These are phyloP conservation scores for Colletotrichum echinochloae DNA, from an alignment of 2,329 filamentous ascomycete species.

Conservation along the genomic window DNA sequence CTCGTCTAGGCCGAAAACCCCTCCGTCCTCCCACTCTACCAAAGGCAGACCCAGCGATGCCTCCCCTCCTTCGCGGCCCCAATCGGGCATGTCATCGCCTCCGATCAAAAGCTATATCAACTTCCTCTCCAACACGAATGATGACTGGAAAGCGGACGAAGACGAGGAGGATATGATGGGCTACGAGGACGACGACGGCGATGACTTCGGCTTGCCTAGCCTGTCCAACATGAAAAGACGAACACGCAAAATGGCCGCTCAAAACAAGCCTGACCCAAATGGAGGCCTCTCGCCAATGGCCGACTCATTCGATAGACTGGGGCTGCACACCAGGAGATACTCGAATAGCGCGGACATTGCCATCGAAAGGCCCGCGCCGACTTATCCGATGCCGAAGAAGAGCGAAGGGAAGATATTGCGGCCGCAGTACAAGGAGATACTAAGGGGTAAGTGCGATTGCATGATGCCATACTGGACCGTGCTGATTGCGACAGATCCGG, in stretches of 20 bases:
- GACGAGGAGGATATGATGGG: slow-evolving; percentile 82
- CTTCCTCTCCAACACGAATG: slow-evolving; percentile 83
- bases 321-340: slow-evolving; percentile 65
- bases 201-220: slow-evolving; percentile 95
- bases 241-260: slow-evolving; percentile 64
- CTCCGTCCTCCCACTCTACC: slow-evolving; percentile 70
- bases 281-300: slow-evolving; percentile 53
- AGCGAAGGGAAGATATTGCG: slow-evolving; percentile 94
- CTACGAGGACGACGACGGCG: slow-evolving; percentile 86
- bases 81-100: slow-evolving; percentile 68
- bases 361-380: slow-evolving; percentile 84
- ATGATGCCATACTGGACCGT: slow-evolving; percentile 1
- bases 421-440: slow-evolving; percentile 97
- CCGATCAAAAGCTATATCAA: slow-evolving; percentile 81
- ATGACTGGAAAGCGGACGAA: slow-evolving; percentile 83
- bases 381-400: slow-evolving; percentile 90
- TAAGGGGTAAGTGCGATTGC: slow-evolving; percentile 66
- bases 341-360: slow-evolving; percentile 95
- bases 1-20: slow-evolving; percentile 79
- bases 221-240: slow-evolving; percentile 91
- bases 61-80: slow-evolving; percentile 66
- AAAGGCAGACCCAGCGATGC: slow-evolving; percentile 66
- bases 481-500: slow-evolving; percentile 69
- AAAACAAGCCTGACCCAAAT: slow-evolving; percentile 49
- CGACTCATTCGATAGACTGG: slow-evolving; percentile 49